phyloP scores from a whole-genome alignment of 805 yeast genomes.

The Maudiozyma turicensis region DNA sequence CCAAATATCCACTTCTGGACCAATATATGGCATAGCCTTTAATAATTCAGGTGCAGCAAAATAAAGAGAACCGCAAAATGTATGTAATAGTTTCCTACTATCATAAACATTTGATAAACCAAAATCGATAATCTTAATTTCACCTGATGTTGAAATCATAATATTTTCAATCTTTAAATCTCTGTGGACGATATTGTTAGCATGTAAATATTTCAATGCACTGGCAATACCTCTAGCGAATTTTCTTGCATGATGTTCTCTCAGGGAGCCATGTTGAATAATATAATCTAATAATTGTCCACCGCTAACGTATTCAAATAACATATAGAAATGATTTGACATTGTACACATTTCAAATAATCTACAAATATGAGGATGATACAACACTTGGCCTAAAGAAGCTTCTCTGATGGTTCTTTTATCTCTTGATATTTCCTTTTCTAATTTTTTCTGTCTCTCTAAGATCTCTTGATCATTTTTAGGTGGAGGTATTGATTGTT shows the following conservation, averaged over 20 bases:
- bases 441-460: conserved; percentile 59
- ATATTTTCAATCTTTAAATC: conserved; percentile 95
- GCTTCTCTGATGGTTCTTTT: conserved; percentile 91
- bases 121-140: conserved; percentile 90
- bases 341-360: conserved; percentile 89
- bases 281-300: conserved; percentile 97
- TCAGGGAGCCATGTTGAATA: conserved; percentile 88
- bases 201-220: conserved; percentile 88
- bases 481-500: conserved; percentile 59
- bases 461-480: conserved; percentile 41
- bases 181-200: conserved; percentile 90
- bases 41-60: conserved; percentile 97
- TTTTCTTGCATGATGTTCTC: conserved; percentile 88
- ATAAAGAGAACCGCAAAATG: conserved; percentile 94
- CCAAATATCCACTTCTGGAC: conserved; percentile 98
- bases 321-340: conserved; percentile 95
- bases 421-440: conserved; percentile 82
- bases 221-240: conserved; percentile 92
- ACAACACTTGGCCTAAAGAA: conserved; percentile 78
- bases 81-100: conserved; percentile 61
- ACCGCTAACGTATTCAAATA: conserved; percentile 93
- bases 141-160: conserved; percentile 88
- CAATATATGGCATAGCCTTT: conserved; percentile 84
- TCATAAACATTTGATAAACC: conserved; percentile 86
- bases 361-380: conserved; percentile 88